A percentile compares a stretch with the other conserved stretches of the same genome.
Conservation (phyloP, 371 early-diverging fungal genomes). For the Apophysomyces variabilis region DNA sequence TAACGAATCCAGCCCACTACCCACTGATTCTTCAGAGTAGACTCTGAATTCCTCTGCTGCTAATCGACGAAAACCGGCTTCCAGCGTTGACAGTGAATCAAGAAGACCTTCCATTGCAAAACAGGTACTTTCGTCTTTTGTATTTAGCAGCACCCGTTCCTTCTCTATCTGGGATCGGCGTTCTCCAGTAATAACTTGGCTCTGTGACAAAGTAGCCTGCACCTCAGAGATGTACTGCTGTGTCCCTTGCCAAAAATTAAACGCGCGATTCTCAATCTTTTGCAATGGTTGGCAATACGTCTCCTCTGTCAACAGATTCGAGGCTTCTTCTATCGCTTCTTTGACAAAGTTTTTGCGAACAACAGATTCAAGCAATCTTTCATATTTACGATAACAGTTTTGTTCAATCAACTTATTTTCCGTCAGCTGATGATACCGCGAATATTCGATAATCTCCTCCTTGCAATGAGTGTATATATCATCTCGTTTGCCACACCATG, state of each 20-base stretch:
- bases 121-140: not conserved
- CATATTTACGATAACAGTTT: slow-evolving; percentile 18
- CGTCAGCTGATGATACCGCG: slow-evolving; percentile 6
- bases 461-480: slow-evolving; percentile 19
- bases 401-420: slow-evolving; percentile 15
- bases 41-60: slow-evolving; percentile 7
- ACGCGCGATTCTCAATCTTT: slow-evolving; percentile 17
- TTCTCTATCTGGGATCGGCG: not conserved
- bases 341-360: slow-evolving; percentile 12
- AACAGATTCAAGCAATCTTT: not conserved
- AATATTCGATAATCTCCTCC: slow-evolving; percentile 16
- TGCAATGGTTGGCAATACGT: slow-evolving; percentile 13
- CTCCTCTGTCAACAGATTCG: not conserved
- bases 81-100: slow-evolving; percentile 13
- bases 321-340: slow-evolving; percentile 7
- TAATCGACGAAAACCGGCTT: slow-evolving; percentile 14
- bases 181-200: not conserved
- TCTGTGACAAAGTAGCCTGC: not conserved
- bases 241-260: slow-evolving; percentile 7
- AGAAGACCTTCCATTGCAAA: slow-evolving; percentile 1
- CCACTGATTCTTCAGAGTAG: slow-evolving; percentile 11
- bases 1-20: slow-evolving; percentile 3
- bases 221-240: not conserved
- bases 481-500: slow-evolving; percentile 68
- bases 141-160: not conserved